Conservation (phyloP, 768 basidiomycete genomes). For the Serpula lacrymans region DNA sequence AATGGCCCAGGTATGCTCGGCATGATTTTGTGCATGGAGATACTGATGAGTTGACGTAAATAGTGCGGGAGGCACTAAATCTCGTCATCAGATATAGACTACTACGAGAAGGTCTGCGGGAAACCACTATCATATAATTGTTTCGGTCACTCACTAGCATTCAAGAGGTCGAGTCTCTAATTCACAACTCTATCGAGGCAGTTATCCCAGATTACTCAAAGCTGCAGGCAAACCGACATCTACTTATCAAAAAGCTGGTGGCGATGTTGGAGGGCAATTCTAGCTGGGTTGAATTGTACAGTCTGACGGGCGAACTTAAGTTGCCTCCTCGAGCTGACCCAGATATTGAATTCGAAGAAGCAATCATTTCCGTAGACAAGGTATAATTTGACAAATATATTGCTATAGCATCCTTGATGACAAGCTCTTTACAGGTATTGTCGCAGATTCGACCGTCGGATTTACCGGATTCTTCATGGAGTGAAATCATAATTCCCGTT, state of each 20-base stretch:
- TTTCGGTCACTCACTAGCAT: slow-evolving; percentile 3
- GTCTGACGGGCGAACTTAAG: slow-evolving; percentile 64
- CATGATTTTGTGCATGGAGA: slow-evolving; percentile 2
- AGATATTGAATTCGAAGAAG: slow-evolving; percentile 23
- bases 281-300: slow-evolving; percentile 68
- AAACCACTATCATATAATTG: neutral
- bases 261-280: slow-evolving; percentile 60
- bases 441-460: slow-evolving; percentile 38
- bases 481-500: slow-evolving; percentile 76
- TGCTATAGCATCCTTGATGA: too few species aligned
- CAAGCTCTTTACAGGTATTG: slow-evolving; percentile 25
- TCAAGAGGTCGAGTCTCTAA: slow-evolving; percentile 65
- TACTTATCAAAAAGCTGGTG: slow-evolving; percentile 47
- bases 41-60: too few species aligned
- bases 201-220: slow-evolving; percentile 35
- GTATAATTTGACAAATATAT: too few species aligned
- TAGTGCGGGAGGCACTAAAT: slow-evolving; percentile 61
- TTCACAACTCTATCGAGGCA: slow-evolving; percentile 46
- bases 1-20: slow-evolving; percentile 51
- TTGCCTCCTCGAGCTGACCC: slow-evolving; percentile 43
- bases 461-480: slow-evolving; percentile 48
- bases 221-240: slow-evolving; percentile 35
- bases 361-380: slow-evolving; percentile 26
- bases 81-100: slow-evolving; percentile 74
- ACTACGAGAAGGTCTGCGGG: slow-evolving; percentile 71